A percentile compares a stretch with the other conserved stretches of the same genome.
Evolutionary conservation across 495 filamentous ascomycete genomes (phyloP).

Genomic region (Pseudomonodictys pantanalensis): DNA sequence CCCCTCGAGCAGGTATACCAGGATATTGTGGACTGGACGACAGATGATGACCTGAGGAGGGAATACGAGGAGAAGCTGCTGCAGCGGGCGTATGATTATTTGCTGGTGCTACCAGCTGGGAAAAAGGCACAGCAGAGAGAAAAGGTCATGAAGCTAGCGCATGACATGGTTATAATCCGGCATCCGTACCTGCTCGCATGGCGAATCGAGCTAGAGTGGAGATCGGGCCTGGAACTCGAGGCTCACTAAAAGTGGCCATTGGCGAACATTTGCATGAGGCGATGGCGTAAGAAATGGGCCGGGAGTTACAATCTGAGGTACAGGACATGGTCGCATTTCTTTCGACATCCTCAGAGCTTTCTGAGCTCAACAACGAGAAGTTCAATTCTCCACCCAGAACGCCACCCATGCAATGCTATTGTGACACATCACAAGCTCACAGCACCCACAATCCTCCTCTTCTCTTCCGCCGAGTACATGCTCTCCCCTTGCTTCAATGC

Average conservation of each 20-base stretch:
- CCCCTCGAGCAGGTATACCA: constrained; percentile 71
- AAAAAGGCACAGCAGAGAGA: constrained; percentile 66
- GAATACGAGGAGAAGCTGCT: constrained; percentile 87
- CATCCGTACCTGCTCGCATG: constrained; percentile 89
- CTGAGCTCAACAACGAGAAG: background rate
- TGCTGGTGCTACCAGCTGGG: constrained; percentile 62
- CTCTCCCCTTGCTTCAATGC: constrained; percentile 61
- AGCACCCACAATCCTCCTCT: constrained; percentile 27
- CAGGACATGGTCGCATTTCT: background rate
- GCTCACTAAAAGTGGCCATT: background rate
- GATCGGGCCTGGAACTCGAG: constrained; percentile 44
- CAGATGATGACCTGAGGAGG: constrained; percentile 79
- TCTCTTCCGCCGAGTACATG: constrained; percentile 40
- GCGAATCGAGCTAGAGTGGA: constrained; percentile 86
- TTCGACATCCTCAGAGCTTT: background rate
- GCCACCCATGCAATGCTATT: background rate
- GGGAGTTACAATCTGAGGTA: background rate
- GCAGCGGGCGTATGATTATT: constrained; percentile 71
- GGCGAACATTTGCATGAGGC: background rate
- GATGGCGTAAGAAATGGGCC: background rate
- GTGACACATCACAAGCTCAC: background rate
- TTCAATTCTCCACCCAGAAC: background rate
- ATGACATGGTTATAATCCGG: constrained; percentile 92
- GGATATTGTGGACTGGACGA: constrained; percentile 82
- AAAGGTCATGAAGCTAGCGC: constrained; percentile 69